Percentiles rank a stretch among this genome's conserved stretches.
phyloP scores from a whole-genome alignment of 1,139 yeast species.

The Keqinozyma sinolaborantium region DNA sequence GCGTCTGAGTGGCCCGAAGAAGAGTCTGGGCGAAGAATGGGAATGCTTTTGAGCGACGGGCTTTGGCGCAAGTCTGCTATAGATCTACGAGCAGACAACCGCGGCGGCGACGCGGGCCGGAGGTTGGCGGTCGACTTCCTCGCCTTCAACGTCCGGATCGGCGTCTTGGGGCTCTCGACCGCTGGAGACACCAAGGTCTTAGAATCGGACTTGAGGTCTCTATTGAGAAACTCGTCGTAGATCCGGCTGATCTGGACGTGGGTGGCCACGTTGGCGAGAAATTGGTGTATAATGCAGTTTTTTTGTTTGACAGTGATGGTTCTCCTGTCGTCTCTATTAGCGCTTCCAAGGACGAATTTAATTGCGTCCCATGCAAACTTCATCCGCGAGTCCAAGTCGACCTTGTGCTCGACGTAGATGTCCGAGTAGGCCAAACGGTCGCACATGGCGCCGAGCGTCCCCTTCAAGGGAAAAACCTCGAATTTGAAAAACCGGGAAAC shows the following conservation, averaged over 20 bases:
- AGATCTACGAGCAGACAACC: constrained; percentile 19
- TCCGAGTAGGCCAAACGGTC: constrained; percentile 23
- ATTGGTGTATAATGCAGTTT: constrained; percentile 46
- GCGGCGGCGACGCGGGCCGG: constrained; percentile 10
- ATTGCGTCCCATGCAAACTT: constrained; percentile 18
- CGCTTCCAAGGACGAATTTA: constrained; percentile 17
- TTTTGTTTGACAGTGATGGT: constrained; percentile 26
- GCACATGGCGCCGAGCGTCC: constrained; percentile 41
- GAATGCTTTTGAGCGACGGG: no score
- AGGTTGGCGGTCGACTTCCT: constrained; percentile 14
- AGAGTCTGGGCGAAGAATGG: no score
- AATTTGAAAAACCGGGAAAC: constrained; percentile 34
- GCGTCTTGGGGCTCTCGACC: constrained; percentile 3
- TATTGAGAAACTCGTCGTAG: constrained; percentile 30
- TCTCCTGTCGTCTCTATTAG: no score
- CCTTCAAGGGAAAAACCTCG: constrained; percentile 36
- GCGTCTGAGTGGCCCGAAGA: no score
- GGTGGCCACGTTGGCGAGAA: constrained; percentile 49
- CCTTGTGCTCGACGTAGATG: constrained; percentile 51
- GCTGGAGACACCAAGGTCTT: constrained; percentile 3
- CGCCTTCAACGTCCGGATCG: constrained; percentile 14
- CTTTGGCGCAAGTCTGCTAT: constrained; percentile 5
- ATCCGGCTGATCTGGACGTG: constrained; percentile 63
- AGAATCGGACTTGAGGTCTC: constrained; percentile 7
- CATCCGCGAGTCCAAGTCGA: constrained; percentile 13